Evolutionary conservation across 208 protist species (phyloP).

Genomic region (Leishmania aethiopica): DNA sequence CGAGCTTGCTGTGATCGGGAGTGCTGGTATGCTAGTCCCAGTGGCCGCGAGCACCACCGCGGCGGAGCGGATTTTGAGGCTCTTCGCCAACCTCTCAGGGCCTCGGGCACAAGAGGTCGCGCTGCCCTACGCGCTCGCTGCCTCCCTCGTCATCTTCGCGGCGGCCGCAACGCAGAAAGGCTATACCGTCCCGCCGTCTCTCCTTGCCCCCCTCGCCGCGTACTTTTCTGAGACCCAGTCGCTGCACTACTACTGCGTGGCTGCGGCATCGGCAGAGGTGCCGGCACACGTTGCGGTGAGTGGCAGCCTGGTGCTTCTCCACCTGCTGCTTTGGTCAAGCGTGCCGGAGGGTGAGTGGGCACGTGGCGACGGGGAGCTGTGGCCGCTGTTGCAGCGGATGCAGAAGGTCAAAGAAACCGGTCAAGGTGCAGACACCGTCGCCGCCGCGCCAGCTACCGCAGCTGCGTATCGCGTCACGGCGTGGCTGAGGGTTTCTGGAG

Average conservation of each 20-base stretch:
- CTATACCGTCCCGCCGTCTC: not conserved
- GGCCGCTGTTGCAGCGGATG: constrained; percentile 19
- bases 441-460: not conserved
- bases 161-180: constrained; percentile 9
- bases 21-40: constrained; percentile 9
- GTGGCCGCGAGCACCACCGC: constrained; percentile 13
- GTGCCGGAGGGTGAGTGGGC: constrained; percentile 9
- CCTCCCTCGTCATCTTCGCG: constrained; percentile 26
- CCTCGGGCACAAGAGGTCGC: constrained; percentile 8
- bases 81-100: constrained; percentile 25
- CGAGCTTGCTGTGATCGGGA: not conserved
- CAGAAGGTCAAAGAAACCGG: not conserved
- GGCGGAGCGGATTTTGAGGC: constrained; percentile 21
- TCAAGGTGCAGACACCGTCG: not conserved
- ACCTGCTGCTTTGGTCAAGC: constrained; percentile 26
- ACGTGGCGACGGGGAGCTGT: constrained; percentile 20
- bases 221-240: constrained; percentile 27
- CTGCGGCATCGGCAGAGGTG: not conserved
- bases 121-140: constrained; percentile 38
- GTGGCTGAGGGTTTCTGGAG: constrained; percentile 17
- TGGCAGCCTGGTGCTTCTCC: constrained; percentile 30
- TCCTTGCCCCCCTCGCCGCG: constrained; percentile 9
- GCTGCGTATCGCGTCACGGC: not conserved
- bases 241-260: constrained; percentile 23
- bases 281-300: constrained; percentile 10